Percentiles rank a stretch among this genome's conserved stretches.
Evolutionary conservation across 805 yeast genomes (phyloP).

Genomic region (Yamadazyma akitaensis): DNA sequence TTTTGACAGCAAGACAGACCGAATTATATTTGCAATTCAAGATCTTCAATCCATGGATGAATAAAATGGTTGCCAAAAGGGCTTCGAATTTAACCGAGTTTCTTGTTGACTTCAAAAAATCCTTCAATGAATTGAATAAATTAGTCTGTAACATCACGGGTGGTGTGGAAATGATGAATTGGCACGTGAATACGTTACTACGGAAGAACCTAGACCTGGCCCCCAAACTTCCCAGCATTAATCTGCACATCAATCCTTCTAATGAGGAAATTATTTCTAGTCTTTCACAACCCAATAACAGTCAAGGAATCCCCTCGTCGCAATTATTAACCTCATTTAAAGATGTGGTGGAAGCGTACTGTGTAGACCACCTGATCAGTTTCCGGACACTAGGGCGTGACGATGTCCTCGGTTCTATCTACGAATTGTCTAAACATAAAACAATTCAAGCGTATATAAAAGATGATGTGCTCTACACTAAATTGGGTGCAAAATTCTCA

Average conservation of each 20-base stretch:
- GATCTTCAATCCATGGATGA: constrained; percentile 39
- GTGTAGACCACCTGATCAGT: constrained; percentile 47
- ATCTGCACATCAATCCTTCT: neutral
- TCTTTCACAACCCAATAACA: neutral
- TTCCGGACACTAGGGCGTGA: constrained; percentile 23
- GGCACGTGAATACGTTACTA: constrained; percentile 11
- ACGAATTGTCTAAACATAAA: neutral
- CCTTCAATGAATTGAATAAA: constrained; percentile 3
- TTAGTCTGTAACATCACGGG: neutral
- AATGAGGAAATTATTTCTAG: neutral
- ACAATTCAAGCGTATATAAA: constrained; percentile 41
- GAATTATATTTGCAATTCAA: constrained; percentile 26
- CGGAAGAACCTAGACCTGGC: neutral
- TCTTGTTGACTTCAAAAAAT: constrained; percentile 1
- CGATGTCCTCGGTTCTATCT: neutral
- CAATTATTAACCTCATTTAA: constrained; percentile 27
- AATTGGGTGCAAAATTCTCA: constrained; percentile 2
- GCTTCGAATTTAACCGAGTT: neutral
- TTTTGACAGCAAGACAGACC: constrained; percentile 2
- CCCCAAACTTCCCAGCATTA: neutral
- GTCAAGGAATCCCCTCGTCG: constrained; percentile 40
- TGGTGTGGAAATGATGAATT: constrained; percentile 5
- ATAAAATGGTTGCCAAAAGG: neutral
- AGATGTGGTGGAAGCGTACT: constrained; percentile 63
- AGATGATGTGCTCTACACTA: constrained; percentile 63